These are phyloP conservation scores for Rhytidhysteron rufulum DNA, from an alignment of 2,329 filamentous ascomycete species.

Conservation along the genomic window DNA sequence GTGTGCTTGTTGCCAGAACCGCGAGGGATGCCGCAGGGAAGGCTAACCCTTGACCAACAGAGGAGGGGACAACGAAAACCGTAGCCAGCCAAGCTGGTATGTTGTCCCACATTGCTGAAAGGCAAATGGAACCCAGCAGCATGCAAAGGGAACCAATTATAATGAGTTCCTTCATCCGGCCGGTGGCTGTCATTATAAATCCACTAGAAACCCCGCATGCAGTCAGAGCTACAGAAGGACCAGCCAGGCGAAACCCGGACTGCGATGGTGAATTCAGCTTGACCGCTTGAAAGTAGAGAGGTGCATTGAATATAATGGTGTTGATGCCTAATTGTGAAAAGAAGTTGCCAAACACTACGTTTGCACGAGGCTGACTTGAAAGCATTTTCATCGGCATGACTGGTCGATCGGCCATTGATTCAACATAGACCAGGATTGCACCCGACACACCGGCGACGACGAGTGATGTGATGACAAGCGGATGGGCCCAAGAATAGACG, in stretches of 20 bases:
- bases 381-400: constrained; percentile 50
- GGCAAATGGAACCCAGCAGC: constrained; percentile 33
- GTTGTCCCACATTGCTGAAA: constrained; percentile 33
- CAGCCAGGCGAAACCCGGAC: constrained; percentile 68
- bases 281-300: constrained; percentile 60
- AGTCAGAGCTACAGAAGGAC: constrained; percentile 53
- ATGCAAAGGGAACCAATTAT: constrained; percentile 34
- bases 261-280: constrained; percentile 59
- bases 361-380: constrained; percentile 44
- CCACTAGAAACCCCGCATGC: constrained; percentile 40
- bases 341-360: constrained; percentile 51
- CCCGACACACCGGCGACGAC: constrained; percentile 37
- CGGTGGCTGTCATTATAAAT: constrained; percentile 42
- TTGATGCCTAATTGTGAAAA: constrained; percentile 48
- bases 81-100: constrained; percentile 41
- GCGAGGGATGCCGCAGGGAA: constrained; percentile 41
- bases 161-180: constrained; percentile 41
- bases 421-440: constrained; percentile 41
- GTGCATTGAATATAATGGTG: constrained; percentile 65
- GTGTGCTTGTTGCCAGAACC: constrained; percentile 39
- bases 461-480: constrained; percentile 47
- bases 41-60: constrained; percentile 39
- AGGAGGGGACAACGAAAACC: constrained; percentile 36
- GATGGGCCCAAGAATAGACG: constrained; percentile 49
- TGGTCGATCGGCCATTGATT: constrained; percentile 34